These are phyloP conservation scores for Blumeria graminis DNA, from an alignment of 2,329 filamentous ascomycete species.

Conservation along the genomic window DNA sequence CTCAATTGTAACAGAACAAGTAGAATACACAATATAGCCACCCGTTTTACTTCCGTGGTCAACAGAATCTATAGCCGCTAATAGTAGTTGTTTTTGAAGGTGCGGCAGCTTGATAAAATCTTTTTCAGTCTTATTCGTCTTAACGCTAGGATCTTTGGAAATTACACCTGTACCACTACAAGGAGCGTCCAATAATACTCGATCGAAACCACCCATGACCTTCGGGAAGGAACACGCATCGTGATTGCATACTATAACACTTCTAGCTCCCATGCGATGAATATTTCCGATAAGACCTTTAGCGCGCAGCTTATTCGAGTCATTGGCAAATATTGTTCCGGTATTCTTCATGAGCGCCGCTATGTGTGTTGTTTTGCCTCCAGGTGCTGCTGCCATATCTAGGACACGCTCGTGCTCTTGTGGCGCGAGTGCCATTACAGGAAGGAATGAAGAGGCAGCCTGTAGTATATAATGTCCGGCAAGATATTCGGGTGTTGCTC, in stretches of 20 bases:
- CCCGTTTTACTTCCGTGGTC: conserved; percentile 82
- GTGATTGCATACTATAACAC: conserved; percentile 87
- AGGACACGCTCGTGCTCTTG: conserved; percentile 82
- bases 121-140: conserved; percentile 91
- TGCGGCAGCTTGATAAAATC: conserved; percentile 90
- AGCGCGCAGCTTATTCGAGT: conserved; percentile 75
- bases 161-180: conserved; percentile 96
- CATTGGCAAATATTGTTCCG: conserved; percentile 85
- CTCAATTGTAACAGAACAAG: conserved; percentile 81
- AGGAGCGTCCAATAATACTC: conserved; percentile 79
- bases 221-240: conserved; percentile 84
- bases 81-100: conserved; percentile 77
- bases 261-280: conserved; percentile 78
- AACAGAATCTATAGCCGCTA: conserved; percentile 84
- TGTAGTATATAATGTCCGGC: conserved; percentile 96
- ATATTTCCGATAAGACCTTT: conserved; percentile 98
- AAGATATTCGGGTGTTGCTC: conserved; percentile 91
- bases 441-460: conserved; percentile 86
- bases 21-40: conserved; percentile 90
- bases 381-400: conserved; percentile 82
- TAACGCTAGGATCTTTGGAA: conserved; percentile 85
- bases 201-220: conserved; percentile 86
- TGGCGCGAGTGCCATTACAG: conserved; percentile 88
- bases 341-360: conserved; percentile 98
- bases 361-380: conserved; percentile 89